Base-by-base conservation (phyloP, 768 basidiomycete species). In the Suillus subluteus region DNA sequence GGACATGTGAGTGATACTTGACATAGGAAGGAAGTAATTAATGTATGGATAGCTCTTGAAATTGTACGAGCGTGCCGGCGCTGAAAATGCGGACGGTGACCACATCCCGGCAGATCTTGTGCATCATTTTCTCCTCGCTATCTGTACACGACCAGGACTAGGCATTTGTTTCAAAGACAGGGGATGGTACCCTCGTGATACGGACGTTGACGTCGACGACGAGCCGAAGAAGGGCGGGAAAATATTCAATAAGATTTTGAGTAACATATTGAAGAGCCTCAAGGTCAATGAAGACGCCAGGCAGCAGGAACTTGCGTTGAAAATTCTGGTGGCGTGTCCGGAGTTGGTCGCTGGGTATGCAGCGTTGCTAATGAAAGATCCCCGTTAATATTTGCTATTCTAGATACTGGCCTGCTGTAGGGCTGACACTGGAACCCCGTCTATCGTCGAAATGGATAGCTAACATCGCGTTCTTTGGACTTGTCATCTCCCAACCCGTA, bases 371-470 rank as follows among this genome's bases (percentile, higher is more conserved):
- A 16, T 38, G 21, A 38, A n/a, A 15, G 9, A 30, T n/a, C 23
- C 52, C 48, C 21, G 26, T 58, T 64, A 70, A 62, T 67, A 62
- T 78, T 64, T 68, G 58, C 11, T 38, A n/a, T 43, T 38, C 32
- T 68, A 93, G 91, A 18, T 95, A 90, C 72, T 94, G 92, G 91
- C 74, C 88, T 16, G 82, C 82, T 2, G 87, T 86, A 5, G 83
- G 84, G 3, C 78, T 94, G 41, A 91, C 92, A 0, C 82, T 96
- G 6, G 95, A 97, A 71, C 94, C 95, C 0, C 88, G 95, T 3
- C 84, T 96, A 6, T 92, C 93, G 0, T 92, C 92, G 0, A 91
- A 90, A 73, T 99, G 97, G 96, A 89, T 98, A 40, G 87, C 91
- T 0, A 97, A 95, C 66, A 89, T 98, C 69, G 82, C 93, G 6